phyloP scores from a whole-genome alignment of 192 early-diverging fungal genomes.

The Backusella liffmaniae region DNA sequence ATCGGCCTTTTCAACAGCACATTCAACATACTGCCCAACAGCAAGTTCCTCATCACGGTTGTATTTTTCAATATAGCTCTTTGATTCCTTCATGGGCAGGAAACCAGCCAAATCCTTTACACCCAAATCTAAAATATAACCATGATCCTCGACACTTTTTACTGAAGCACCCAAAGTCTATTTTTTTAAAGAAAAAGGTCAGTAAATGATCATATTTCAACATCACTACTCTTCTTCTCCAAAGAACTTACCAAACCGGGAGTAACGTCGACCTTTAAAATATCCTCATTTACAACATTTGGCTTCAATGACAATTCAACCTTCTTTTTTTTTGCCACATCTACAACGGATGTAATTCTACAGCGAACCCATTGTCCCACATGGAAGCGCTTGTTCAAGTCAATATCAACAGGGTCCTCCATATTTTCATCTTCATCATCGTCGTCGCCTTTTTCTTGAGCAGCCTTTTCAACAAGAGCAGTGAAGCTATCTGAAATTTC shows the following conservation, averaged over 20 bases:
- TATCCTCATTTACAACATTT: conserved; percentile 69
- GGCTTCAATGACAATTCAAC: conserved; percentile 81
- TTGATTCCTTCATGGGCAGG: conserved; percentile 65
- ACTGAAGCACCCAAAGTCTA: conserved; percentile 67
- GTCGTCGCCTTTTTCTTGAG: conserved; percentile 50
- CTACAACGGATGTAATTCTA: conserved; percentile 46
- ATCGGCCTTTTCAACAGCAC: conserved; percentile 59
- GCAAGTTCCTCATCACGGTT: conserved; percentile 59
- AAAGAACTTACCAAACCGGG: conserved; percentile 59
- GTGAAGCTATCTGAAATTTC: conserved; percentile 80
- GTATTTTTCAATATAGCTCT: conserved; percentile 58
- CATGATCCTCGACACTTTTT: conserved; percentile 89
- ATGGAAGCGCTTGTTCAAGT: conserved; percentile 65
- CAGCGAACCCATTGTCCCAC: conserved; percentile 88
- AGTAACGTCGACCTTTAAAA: conserved; percentile 62
- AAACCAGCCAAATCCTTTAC: conserved; percentile 71
- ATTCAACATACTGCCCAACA: conserved; percentile 76
- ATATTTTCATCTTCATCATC: conserved; percentile 46
- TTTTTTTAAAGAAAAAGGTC: background rate
- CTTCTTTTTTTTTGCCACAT: conserved; percentile 42
- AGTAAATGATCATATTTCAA: background rate
- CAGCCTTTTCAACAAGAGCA: conserved; percentile 64
- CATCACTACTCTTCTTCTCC: background rate
- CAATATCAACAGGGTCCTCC: conserved; percentile 28
- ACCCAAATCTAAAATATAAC: conserved; percentile 81